Base-by-base conservation (phyloP, 2,329 filamentous ascomycete genomes). In the Monilinia laxa region DNA sequence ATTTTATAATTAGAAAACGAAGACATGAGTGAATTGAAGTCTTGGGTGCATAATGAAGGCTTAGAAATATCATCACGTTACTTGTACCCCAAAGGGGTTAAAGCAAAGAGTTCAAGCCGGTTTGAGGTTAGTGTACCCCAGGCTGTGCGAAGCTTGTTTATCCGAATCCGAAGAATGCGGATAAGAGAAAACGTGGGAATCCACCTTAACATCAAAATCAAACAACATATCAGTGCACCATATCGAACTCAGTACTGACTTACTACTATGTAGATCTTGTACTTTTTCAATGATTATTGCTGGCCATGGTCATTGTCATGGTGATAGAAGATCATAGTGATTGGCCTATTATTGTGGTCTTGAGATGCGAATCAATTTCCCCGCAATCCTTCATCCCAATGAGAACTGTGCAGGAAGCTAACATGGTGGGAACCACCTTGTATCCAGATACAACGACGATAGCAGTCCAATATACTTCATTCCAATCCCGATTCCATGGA, bases 111-210 rank as follows among this genome's bases (percentile, higher is more conserved):
- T 49, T 5, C 31, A 25, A 51, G 57, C 53, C 53, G 53, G 58
- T 31, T 35, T 35, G 31, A 58, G 62, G 40, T 51, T 64, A 64
- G 62, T n/a, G 25, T 35, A 31, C 20, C 20, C 4, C 25, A 28
- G 9, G 12, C 25, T 42, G 45, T 47, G 25, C 25, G 42, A 59
- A 59, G 25, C 54, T 56, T 25, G 11, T 38, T 56, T 40, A 38
- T 40, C 35, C 54, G 35, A 40, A 18, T 49, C 57, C 42, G 57
- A 59, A n/a, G 57, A 49, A 58, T 31, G 56, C 10, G 42, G 12
- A 40, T 40, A 14, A n/a, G 18, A 18, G 18, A 35, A n/a, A 59
- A 31, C 16, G 55, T 14, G 53, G 35, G 55, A 20, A 57, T 42
- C 35, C n/a, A 35, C 31, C 31, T n/a, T 3, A 52, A 52, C 49